These are phyloP conservation scores for Candida sonorensis DNA, from an alignment of 805 yeast genomes.

Conservation along the genomic window DNA sequence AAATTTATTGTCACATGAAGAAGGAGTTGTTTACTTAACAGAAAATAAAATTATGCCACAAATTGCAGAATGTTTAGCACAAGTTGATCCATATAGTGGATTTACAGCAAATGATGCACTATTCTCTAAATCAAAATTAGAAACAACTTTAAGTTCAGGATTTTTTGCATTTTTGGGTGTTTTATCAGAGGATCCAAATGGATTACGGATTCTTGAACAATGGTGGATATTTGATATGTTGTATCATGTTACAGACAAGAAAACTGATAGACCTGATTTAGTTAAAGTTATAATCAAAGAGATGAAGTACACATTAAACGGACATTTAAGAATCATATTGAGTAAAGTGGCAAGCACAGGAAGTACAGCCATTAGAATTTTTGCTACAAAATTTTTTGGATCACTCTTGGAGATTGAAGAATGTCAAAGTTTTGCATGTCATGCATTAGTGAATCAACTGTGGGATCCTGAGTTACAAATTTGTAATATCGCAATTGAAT, in stretches of 20 bases:
- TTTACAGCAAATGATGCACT: constrained; percentile 68
- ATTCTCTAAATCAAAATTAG: constrained; percentile 52
- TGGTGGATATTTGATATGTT: constrained; percentile 84
- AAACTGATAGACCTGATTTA: constrained; percentile 48
- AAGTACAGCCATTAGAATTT: constrained; percentile 42
- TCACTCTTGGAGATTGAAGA: constrained; percentile 28
- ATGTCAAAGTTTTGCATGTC: constrained; percentile 42
- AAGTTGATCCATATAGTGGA: constrained; percentile 74
- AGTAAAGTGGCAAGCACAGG: constrained; percentile 57
- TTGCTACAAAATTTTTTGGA: constrained; percentile 51
- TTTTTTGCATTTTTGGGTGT: constrained; percentile 77
- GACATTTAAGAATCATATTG: constrained; percentile 60
- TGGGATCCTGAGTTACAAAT: constrained; percentile 60
- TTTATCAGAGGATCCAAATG: constrained; percentile 51
- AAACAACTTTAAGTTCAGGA: constrained; percentile 63
- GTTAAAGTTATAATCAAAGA: constrained; percentile 51
- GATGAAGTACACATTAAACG: constrained; percentile 49
- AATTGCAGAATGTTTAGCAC: constrained; percentile 83
- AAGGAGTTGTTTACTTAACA: constrained; percentile 59
- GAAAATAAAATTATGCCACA: constrained; percentile 81
- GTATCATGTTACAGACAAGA: constrained; percentile 57
- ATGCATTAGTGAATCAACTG: constrained; percentile 55
- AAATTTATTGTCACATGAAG: constrained; percentile 51
- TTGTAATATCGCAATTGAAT: constrained; percentile 47
- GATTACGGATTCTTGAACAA: constrained; percentile 62